Conservation (phyloP, 441 rosid species). For the Populus hybrid region DNA sequence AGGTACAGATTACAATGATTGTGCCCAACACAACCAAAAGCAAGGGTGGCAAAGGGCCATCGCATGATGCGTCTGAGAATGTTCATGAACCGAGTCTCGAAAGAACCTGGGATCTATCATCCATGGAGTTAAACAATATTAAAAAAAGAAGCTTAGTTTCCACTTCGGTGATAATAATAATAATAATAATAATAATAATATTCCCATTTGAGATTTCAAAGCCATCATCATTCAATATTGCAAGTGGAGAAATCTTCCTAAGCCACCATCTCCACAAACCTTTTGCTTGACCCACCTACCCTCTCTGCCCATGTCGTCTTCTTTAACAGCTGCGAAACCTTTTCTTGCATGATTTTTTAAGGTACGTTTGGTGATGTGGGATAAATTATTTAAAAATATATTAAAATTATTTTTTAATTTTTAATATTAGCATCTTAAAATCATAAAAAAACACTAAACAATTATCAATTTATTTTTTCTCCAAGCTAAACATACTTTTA, state of each 20-base stretch:
- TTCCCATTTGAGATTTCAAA: slow-evolving; percentile 32
- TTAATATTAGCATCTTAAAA: no score
- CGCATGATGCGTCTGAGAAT: background rate
- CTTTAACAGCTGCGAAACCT: background rate
- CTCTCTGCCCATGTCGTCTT: background rate
- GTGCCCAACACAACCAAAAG: slow-evolving; percentile 9
- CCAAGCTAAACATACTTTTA: no score
- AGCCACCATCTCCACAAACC: no score
- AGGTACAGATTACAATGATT: background rate
- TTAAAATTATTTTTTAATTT: no score
- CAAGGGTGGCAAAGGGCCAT: background rate
- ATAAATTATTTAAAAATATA: no score
- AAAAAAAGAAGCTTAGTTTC: background rate
- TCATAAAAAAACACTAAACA: background rate
- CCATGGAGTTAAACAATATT: no score
- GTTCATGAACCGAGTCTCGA: background rate
- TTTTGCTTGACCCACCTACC: no score
- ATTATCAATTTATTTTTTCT: no score
- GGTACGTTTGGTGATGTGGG: no score
- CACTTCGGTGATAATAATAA: background rate
- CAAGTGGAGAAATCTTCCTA: slow-evolving; percentile 19
- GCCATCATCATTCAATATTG: slow-evolving; percentile 29
- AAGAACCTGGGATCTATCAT: background rate
- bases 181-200: slow-evolving; percentile 13
- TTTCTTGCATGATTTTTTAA: background rate